A percentile compares a stretch with the other conserved stretches of the same genome.
Conservation (phyloP, 345 rosid species). For the Cochlearia excelsa region DNA sequence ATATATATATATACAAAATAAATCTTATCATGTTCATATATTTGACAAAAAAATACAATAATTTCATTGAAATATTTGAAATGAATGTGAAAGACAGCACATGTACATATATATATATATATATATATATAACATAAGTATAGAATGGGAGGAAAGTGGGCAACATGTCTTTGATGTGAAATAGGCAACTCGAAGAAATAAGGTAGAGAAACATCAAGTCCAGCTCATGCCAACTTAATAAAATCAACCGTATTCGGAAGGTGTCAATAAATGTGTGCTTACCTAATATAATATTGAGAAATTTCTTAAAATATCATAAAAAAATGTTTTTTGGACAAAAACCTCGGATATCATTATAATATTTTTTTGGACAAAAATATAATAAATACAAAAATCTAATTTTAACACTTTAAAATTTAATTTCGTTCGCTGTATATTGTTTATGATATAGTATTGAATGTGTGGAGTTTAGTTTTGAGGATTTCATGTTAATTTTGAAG, state of each 20-base stretch:
- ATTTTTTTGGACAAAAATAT: no score
- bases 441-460: no score
- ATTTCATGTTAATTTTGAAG: no score
- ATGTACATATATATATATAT: constrained; percentile 5
- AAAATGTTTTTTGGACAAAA: no score
- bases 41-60: constrained; percentile 10
- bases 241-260: constrained; percentile 19
- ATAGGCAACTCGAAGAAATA: constrained; percentile 16
- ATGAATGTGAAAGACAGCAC: constrained; percentile 36
- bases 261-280: constrained; percentile 29
- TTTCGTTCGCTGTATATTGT: no score
- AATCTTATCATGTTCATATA: constrained; percentile 25
- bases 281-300: not conserved
- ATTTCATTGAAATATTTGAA: not conserved
- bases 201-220: constrained; percentile 25
- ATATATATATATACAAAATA: not conserved
- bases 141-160: constrained; percentile 24
- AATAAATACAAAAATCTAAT: no score
- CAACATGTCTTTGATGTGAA: constrained; percentile 35
- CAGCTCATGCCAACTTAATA: constrained; percentile 33
- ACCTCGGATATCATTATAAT: no score
- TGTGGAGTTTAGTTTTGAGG: no score
- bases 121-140: not conserved
- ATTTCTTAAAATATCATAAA: no score
- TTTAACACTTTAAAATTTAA: no score